Percentiles rank a stretch among this genome's conserved stretches.
These are phyloP conservation scores for Chaetomium tenue DNA, from an alignment of 495 filamentous ascomycete species.

Conservation along the genomic window DNA sequence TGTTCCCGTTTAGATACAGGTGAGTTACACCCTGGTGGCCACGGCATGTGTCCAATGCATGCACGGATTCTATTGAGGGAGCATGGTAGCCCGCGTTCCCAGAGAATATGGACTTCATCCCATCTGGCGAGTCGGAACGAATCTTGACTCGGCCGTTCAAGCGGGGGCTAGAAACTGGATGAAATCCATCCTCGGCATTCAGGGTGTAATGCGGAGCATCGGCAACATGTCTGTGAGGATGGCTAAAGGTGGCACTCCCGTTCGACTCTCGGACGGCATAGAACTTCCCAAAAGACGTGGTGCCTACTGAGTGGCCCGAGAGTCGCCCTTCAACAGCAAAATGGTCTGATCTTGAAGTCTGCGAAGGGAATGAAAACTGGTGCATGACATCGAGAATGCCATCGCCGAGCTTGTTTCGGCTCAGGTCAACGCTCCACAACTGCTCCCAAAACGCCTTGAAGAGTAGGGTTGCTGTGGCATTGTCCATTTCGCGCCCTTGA, in stretches of 20 bases:
- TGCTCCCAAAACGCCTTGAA: constrained; percentile 34
- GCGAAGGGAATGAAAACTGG: constrained; percentile 28
- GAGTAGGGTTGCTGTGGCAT: constrained; percentile 31
- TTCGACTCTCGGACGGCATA: constrained; percentile 41
- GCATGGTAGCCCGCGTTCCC: constrained; percentile 13
- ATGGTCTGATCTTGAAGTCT: constrained; percentile 12
- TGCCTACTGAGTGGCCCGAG: constrained; percentile 21
- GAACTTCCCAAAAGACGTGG: constrained; percentile 35
- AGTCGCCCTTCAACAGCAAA: constrained; percentile 42
- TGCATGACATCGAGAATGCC: constrained; percentile 30
- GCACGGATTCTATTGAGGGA: constrained; percentile 12
- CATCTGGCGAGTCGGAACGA: constrained; percentile 35
- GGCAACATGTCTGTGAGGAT: constrained; percentile 40
- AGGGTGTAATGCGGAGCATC: constrained; percentile 41
- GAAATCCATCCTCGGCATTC: constrained; percentile 14
- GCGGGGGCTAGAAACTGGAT: constrained; percentile 26
- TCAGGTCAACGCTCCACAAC: constrained; percentile 50
- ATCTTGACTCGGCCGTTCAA: constrained; percentile 35
- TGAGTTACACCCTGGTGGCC: constrained; percentile 41
- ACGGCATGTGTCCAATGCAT: constrained; percentile 26
- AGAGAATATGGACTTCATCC: constrained; percentile 34
- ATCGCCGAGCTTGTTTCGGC: constrained; percentile 43
- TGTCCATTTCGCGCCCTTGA: constrained; percentile 40
- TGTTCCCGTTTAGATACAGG: constrained; percentile 43
- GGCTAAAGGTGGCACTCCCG: constrained; percentile 35